A percentile compares a stretch with the other conserved stretches of the same genome.
Evolutionary conservation across 1,139 yeast species (phyloP).

Genomic region (Debaryomyces subglobosus): DNA sequence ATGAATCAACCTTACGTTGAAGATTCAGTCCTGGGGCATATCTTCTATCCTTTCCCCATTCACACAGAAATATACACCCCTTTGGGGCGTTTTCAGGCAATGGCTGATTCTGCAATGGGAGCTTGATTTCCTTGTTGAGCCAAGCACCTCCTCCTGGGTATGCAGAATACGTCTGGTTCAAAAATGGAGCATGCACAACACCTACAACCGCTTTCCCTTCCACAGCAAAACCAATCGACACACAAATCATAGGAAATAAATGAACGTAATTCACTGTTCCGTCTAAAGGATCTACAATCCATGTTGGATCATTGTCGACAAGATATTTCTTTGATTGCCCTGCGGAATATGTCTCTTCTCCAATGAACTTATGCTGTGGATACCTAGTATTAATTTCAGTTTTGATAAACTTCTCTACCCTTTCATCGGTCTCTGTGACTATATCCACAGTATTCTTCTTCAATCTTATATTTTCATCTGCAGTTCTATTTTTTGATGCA

Average conservation of each 20-base stretch:
- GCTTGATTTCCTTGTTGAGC: slow-evolving; percentile 9
- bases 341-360: slow-evolving; percentile 46
- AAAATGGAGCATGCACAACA: slow-evolving; percentile 12
- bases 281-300: slow-evolving; percentile 13
- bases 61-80: slow-evolving; percentile 13
- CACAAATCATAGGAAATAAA: slow-evolving; percentile 12
- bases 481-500: slow-evolving; percentile 5
- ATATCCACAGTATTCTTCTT: slow-evolving; percentile 13
- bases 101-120: slow-evolving; percentile 9
- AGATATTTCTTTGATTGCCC: slow-evolving; percentile 9
- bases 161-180: slow-evolving; percentile 13
- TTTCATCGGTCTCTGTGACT: slow-evolving; percentile 21
- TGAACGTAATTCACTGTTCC: slow-evolving; percentile 13
- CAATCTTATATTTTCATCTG: slow-evolving; percentile 4
- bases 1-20: slow-evolving; percentile 9
- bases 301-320: slow-evolving; percentile 11
- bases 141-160: slow-evolving; percentile 11
- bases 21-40: slow-evolving; percentile 10
- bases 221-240: slow-evolving; percentile 11
- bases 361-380: slow-evolving; percentile 55
- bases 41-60: slow-evolving; percentile 13
- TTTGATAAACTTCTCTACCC: slow-evolving; percentile 52
- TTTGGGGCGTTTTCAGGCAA: slow-evolving; percentile 11
- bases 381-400: slow-evolving; percentile 33
- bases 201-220: slow-evolving; percentile 11